A percentile compares a stretch with the other conserved stretches of the same genome.
Evolutionary conservation across 768 basidiomycete species (phyloP).

Genomic region (Filobasidium wieringae): DNA sequence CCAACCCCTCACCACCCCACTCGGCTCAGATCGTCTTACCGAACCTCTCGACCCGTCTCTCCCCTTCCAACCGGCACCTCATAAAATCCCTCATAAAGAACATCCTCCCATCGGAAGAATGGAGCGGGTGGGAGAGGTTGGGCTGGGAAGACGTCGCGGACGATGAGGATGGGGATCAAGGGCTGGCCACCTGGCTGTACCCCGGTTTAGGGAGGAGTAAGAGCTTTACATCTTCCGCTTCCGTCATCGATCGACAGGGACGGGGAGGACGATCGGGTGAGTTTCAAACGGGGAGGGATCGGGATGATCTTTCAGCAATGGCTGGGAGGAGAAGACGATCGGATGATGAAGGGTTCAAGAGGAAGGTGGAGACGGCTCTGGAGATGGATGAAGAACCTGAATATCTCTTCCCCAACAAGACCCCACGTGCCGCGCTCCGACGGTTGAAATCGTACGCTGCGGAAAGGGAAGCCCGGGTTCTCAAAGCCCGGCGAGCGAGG

Average conservation of each 20-base stretch:
- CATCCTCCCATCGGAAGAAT: slow-evolving; percentile 34
- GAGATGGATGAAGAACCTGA: slow-evolving; percentile 34
- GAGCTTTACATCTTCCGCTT: background rate
- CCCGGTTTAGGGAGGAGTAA: background rate
- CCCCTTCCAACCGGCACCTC: slow-evolving; percentile 13
- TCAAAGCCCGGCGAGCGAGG: background rate
- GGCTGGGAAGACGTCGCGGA: slow-evolving; percentile 32
- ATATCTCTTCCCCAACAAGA: slow-evolving; percentile 36
- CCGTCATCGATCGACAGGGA: too few species aligned
- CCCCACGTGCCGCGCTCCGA: slow-evolving; percentile 23
- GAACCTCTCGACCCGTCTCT: background rate
- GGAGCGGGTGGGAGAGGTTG: slow-evolving; percentile 37
- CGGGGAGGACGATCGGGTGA: too few species aligned
- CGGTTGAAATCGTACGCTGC: slow-evolving; percentile 15
- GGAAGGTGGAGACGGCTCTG: too few species aligned
- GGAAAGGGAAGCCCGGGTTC: slow-evolving; percentile 11
- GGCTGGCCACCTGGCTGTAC: background rate
- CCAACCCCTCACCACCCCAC: background rate
- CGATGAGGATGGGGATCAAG: slow-evolving; percentile 21
- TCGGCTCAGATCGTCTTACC: background rate
- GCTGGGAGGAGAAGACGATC: too few species aligned
- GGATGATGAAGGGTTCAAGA: too few species aligned
- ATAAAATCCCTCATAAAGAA: slow-evolving; percentile 30
- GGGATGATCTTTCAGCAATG: too few species aligned
- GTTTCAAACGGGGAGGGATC: too few species aligned